Percentiles rank a stretch among this genome's conserved stretches.
These are phyloP conservation scores for Gypsophila paniculata DNA, from an alignment of 179 eudicot species.

Conservation along the genomic window DNA sequence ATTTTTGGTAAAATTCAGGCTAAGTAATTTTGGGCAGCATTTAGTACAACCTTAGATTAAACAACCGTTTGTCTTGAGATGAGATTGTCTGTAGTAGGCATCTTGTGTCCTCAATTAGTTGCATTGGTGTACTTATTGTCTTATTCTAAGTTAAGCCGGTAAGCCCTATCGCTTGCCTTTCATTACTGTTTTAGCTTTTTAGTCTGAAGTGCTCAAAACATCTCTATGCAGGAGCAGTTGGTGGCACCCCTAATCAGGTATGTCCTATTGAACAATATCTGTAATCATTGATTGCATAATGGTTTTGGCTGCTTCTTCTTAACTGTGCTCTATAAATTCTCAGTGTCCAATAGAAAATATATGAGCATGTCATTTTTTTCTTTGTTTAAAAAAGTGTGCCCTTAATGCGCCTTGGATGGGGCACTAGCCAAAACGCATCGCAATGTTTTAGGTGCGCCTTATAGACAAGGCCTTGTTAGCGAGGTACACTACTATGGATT, in stretches of 20 bases:
- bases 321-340: neutral
- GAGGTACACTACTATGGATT: too few species aligned
- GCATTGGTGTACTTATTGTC: neutral
- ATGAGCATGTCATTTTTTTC: neutral
- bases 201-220: neutral
- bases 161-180: neutral
- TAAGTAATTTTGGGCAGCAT: too few species aligned
- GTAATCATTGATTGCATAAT: neutral
- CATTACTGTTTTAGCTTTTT: neutral
- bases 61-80: neutral
- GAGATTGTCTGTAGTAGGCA: neutral
- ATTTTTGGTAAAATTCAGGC: too few species aligned
- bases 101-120: neutral
- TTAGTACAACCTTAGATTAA: too few species aligned
- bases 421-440: too few species aligned
- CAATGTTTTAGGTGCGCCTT: too few species aligned
- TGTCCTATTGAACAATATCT: neutral
- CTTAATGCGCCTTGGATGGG: too few species aligned
- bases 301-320: neutral
- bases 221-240: conserved; percentile 37
- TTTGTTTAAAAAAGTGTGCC: neutral
- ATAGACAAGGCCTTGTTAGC: too few species aligned
- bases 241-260: conserved; percentile 41
- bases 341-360: neutral
- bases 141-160: neutral